Evolutionary conservation across 106 monocot species (phyloP).

Genomic region (Dactylorhiza incarnata): DNA sequence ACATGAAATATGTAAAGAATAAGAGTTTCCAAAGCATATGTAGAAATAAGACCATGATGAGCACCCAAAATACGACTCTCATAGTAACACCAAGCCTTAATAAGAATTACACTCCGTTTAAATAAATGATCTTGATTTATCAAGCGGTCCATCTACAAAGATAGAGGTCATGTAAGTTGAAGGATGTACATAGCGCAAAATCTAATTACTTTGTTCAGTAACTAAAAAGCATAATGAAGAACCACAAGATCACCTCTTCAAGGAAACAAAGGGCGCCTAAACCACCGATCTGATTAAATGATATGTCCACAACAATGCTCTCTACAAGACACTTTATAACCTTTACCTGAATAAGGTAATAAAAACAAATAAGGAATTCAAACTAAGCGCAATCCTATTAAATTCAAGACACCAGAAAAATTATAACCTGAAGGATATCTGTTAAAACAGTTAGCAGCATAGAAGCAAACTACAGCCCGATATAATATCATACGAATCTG

Average conservation of each 20-base stretch:
- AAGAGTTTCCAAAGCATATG: slow-evolving; percentile 80
- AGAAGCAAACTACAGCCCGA: background rate
- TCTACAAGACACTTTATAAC: slow-evolving; percentile 79
- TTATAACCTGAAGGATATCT: background rate
- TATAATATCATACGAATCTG: background rate
- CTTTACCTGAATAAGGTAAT: slow-evolving; percentile 44
- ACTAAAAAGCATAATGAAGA: background rate
- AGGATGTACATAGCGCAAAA: background rate
- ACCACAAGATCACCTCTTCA: slow-evolving; percentile 47
- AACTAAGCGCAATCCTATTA: background rate
- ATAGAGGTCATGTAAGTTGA: background rate
- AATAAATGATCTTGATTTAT: slow-evolving; percentile 66
- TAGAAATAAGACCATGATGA: slow-evolving; percentile 92
- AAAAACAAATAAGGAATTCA: background rate
- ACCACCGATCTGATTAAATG: slow-evolving; percentile 84
- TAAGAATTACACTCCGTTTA: slow-evolving; percentile 81
- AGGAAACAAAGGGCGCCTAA: slow-evolving; percentile 80
- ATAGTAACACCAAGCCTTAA: slow-evolving; percentile 84
- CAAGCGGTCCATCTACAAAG: slow-evolving; percentile 52
- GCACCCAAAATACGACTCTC: slow-evolving; percentile 86
- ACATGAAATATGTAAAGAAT: slow-evolving; percentile 85
- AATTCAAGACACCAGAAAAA: background rate
- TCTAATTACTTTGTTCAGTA: background rate
- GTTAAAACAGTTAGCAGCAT: background rate
- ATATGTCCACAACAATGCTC: slow-evolving; percentile 81